Evolutionary conservation across 805 yeast genomes (phyloP), one percentile per base, ranked within the genome.

Genomic region (Candida glaebosa): DNA sequence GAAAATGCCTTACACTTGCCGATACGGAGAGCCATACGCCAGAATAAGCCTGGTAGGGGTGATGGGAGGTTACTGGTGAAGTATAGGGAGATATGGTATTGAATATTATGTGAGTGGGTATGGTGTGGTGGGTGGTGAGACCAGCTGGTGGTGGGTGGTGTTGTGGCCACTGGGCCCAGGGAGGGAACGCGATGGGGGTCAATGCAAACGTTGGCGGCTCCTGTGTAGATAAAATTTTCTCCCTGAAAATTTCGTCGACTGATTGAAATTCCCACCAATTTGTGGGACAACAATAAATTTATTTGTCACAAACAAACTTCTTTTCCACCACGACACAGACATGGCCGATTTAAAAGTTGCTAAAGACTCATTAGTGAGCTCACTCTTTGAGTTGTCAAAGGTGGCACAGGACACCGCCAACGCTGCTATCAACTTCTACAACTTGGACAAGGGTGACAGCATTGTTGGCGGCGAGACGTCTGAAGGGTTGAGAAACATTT

Each of bases 351-450:
- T 49, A 18, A 51, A 53, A 35, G 36, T 40, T 34, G 46, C 56
- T 10, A 59, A 57, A 50, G 63, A 60, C 41, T 50, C 63, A 10
- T 46, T 60, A 14, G 89, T 89, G 43, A 77, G 93, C 31, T 79
- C 96, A 1, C 75, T 89, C 46, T 84, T 82, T 54, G 90, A 85
- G 58, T 76, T 89, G 41, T 81, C 93, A 34, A 87, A 82, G 56
- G 88, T 95, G n/a, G 91, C 96, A 28, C 79, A 77, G 48, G 90
- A 84, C 43, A 87, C 91, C 40, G 87, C 96, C 20, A 65, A 80
- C 24, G 91, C 95, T 18, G 79, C 90, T 25, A 78, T 87, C 45
- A 82, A 82, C 56, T 85, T 85, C 65, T 82, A 82, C 72, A 81
- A 83, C 56, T 69, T 76, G 24, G 57, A 77, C 12, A 14, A 56